A percentile compares a stretch with the other conserved stretches of the same genome.
phyloP scores from a whole-genome alignment of 352 stramenopile species.

The Globisporangium perplexum region DNA sequence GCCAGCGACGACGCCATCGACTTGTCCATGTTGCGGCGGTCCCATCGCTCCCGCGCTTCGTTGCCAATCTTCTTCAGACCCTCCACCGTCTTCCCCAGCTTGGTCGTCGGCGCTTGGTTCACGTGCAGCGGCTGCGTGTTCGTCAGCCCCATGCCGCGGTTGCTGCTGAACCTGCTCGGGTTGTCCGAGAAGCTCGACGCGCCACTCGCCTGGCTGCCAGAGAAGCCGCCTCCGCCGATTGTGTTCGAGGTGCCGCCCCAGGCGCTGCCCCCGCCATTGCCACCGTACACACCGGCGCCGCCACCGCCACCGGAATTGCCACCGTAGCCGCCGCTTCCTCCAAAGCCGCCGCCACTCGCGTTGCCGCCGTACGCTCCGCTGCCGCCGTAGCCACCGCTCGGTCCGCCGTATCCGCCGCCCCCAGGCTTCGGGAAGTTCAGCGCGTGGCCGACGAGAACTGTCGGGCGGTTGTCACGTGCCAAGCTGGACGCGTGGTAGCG shows the following conservation, averaged over 20 bases:
- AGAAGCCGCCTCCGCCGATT: constrained; percentile 13
- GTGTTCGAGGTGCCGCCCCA: constrained; percentile 6
- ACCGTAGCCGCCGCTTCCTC: background rate
- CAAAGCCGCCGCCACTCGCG: background rate
- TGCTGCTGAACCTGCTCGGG: constrained; percentile 50
- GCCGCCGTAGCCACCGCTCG: constrained; percentile 36
- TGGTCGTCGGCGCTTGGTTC: constrained; percentile 31
- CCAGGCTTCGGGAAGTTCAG: constrained; percentile 69
- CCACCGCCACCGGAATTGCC: background rate
- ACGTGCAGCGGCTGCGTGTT: constrained; percentile 41
- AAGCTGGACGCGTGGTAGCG: constrained; percentile 36
- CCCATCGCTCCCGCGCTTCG: constrained; percentile 76
- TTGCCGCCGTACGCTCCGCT: constrained; percentile 12
- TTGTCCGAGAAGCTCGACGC: constrained; percentile 44
- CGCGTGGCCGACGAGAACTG: constrained; percentile 73
- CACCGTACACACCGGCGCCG: constrained; percentile 13
- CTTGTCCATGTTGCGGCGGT: constrained; percentile 88
- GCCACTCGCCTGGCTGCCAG: constrained; percentile 6
- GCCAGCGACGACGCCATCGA: constrained; percentile 85
- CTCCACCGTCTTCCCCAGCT: constrained; percentile 71
- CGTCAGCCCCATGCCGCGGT: constrained; percentile 39
- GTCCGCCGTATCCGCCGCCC: constrained; percentile 24
- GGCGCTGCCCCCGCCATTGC: constrained; percentile 9
- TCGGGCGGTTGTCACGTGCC: constrained; percentile 77
- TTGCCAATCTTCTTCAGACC: constrained; percentile 80